These are phyloP conservation scores for Boletus bicolor DNA, from an alignment of 768 basidiomycete species.

Conservation along the genomic window DNA sequence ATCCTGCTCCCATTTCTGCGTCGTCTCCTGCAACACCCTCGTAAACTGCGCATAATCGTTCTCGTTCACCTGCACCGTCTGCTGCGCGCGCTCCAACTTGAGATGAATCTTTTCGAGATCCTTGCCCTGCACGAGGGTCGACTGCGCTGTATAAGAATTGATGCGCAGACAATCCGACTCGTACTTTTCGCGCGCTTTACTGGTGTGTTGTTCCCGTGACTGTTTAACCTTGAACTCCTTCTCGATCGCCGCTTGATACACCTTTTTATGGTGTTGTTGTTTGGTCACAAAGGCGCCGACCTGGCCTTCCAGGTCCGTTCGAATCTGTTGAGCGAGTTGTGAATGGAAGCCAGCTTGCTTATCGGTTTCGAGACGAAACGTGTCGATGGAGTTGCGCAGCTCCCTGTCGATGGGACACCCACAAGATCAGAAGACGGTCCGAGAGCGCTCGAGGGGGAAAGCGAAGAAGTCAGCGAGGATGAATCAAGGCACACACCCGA, in stretches of 20 bases:
- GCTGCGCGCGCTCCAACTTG: conserved; percentile 85
- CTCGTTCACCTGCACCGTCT: conserved; percentile 88
- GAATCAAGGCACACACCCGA: conserved; percentile 62
- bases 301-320: conserved; percentile 69
- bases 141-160: conserved; percentile 91
- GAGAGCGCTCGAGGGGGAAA: neutral
- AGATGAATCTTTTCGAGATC: conserved; percentile 87
- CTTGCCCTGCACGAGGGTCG: conserved; percentile 86
- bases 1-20: conserved; percentile 83
- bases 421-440: conserved; percentile 8
- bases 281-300: conserved; percentile 56
- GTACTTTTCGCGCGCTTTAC: conserved; percentile 90
- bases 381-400: conserved; percentile 75
- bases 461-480: neutral
- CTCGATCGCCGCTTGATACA: conserved; percentile 73
- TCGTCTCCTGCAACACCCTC: conserved; percentile 72
- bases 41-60: conserved; percentile 90
- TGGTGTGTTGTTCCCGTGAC: conserved; percentile 79
- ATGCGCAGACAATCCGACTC: conserved; percentile 89
- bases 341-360: conserved; percentile 72
- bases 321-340: conserved; percentile 71
- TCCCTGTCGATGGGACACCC: conserved; percentile 48
- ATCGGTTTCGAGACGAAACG: conserved; percentile 79
- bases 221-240: conserved; percentile 90
- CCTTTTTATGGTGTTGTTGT: conserved; percentile 71